Base-by-base conservation (phyloP, 192 early-diverging fungal genomes). In the Linnemannia exigua region DNA sequence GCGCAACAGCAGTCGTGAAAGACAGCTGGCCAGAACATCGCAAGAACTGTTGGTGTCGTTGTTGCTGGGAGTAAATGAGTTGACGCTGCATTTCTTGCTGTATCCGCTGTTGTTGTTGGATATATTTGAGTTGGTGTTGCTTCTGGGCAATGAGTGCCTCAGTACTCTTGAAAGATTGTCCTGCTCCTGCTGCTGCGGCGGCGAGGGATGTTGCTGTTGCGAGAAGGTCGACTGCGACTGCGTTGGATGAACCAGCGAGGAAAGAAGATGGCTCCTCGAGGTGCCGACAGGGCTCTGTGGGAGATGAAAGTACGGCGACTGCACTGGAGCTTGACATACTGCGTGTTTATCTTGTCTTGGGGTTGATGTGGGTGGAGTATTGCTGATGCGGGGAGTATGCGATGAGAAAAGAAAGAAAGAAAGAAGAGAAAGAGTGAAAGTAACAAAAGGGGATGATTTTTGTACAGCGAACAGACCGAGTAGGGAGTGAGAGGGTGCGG, bases 41-140 rank as follows among this genome's bases (percentile, higher is more conserved):
- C 38, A 20, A 5, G 3, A 5, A 46, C 69, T 70, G 33, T 22
- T 50, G 25, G 44, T 41, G 35, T 19, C 36, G 54, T 28, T 61
- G 70, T 47, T 72, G 77, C 2, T 79, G 69, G n/a, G 41, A 70
- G 46, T 37, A 72, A 3, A 72, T 11, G 5, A 72, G 37, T 17
- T 72, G 69, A 14, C 69, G 67, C 25, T 78, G 77, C 38, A 71
- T 46, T 46, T 70, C 35, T 25, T 78, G 77, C n/a, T 78, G 68
- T 25, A 72, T 12, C 8, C 5, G 36, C 15, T 75, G 74, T 28
- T 75, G 58, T 5, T 47, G 48, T 25, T 70, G 47, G 33, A 78
- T 35, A 36, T 78, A 78, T 1, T 36, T 12, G n/a, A 71, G 0
- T 11, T 72, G 77, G 47, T 72, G 70, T 44, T 79, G 37, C 44